These are phyloP conservation scores for Obba rivulosa DNA, from an alignment of 768 basidiomycete species.

Conservation along the genomic window DNA sequence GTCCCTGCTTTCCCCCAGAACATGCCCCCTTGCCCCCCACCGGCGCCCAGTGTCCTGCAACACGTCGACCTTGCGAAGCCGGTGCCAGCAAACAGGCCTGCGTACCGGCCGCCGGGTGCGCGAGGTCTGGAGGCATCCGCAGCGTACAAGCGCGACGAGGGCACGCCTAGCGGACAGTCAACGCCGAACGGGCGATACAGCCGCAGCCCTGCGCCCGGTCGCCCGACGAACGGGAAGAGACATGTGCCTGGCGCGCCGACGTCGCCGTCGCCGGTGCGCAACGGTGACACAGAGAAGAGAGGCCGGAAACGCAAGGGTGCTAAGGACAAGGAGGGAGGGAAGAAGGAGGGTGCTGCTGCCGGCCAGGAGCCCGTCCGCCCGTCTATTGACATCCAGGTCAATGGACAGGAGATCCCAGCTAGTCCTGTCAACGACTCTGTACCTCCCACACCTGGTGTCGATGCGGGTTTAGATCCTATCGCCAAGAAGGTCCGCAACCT, in stretches of 20 bases:
- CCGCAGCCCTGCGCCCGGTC: conserved; percentile 46
- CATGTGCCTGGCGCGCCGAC: conserved; percentile 71
- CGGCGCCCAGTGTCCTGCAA: conserved; percentile 50
- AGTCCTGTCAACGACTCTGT: conserved; percentile 27
- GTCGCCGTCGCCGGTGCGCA: conserved; percentile 42
- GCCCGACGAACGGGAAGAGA: conserved; percentile 36
- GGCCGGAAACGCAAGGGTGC: conserved; percentile 52
- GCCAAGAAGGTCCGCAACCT: conserved; percentile 94
- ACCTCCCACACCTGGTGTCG: conserved; percentile 51
- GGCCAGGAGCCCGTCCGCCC: conserved; percentile 21
- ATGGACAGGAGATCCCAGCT: conserved; percentile 10
- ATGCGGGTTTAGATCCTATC: conserved; percentile 61
- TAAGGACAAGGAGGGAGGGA: conserved; percentile 38
- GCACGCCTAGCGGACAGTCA: conserved; percentile 51
- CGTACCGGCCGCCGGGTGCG: conserved; percentile 92
- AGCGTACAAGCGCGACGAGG: conserved; percentile 89
- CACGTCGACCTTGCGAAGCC: conserved; percentile 50
- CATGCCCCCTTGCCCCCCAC: conserved; percentile 65
- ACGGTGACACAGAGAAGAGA: conserved; percentile 44
- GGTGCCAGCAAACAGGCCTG: conserved; percentile 62
- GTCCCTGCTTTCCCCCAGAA: conserved; percentile 60
- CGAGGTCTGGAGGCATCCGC: conserved; percentile 83
- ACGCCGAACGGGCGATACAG: conserved; percentile 61
- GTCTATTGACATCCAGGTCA: conserved; percentile 33
- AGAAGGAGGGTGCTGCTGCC: conserved; percentile 24